Base-by-base conservation (phyloP, 2,329 filamentous ascomycete species). In the Alternaria arborescens region DNA sequence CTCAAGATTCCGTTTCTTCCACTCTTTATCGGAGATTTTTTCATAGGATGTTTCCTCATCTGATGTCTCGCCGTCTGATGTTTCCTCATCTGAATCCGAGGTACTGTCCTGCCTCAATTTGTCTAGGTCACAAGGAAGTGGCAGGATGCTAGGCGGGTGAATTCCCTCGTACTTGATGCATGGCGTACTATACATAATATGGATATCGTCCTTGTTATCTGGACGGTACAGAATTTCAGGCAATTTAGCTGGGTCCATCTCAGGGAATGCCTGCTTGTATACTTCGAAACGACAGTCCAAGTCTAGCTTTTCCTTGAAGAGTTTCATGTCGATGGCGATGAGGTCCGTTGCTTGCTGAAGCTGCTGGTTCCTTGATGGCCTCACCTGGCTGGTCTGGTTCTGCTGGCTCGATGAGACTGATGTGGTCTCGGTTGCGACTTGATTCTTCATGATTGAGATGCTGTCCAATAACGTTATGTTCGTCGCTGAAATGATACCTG, bases 221-320 rank as follows among this genome's bases (percentile, higher is more conserved):
- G 6, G 7, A 2, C 8, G 3, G 18, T 4, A n/a, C n/a, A 2
- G 38, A 20, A 6, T 2, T 20, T 20, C 6, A 41, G 38, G 38
- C 20, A 20, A 8, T 18, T 20, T 41, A 4, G n/a, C 38, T 18
- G 14, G 24, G 18, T 48, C 34, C 43, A 55, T 55, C 16, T 55
- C 52, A 8, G 32, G 43, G 2, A 55, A 55, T 4, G 53, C 43
- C n/a, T 34, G n/a, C 34, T 41, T 47, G 18, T 48, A 48, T 18
- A 55, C 10, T n/a, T n/a, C 18, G 2, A 55, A 28, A 11, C 53
- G 43, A 5, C 46, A 22, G 12, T 48, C 43, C 7, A 38, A 8
- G 24, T n/a, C 43, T 30, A 34, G 34, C 38, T 41, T 41, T 41
- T 41, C 38, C 10, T 41, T 41, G 38, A 41, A 41, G 38, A 41